Conservation (phyloP, 139 green algal species). For the Desmodesmus armatus region DNA sequence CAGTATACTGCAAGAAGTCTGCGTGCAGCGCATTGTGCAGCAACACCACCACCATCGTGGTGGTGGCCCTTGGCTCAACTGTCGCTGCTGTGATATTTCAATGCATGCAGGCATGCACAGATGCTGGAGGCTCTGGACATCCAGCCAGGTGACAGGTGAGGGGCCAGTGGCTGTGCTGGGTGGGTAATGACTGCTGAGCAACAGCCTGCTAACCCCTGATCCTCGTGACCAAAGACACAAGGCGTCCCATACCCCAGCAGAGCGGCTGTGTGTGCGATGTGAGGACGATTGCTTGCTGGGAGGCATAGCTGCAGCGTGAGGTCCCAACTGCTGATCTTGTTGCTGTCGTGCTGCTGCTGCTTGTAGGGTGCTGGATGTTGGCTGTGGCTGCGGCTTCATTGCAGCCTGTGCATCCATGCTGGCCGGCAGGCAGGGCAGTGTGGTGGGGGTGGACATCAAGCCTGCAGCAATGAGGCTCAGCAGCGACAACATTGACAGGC, state of each 20-base stretch:
- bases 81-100: no score
- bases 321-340: background rate
- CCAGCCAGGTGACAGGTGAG: conserved; percentile 41
- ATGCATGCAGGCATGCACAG: conserved; percentile 46
- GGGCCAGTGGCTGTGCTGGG: background rate
- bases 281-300: no score
- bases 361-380: conserved; percentile 43
- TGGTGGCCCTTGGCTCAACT: no score
- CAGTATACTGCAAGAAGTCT: no score
- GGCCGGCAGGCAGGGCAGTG: conserved; percentile 1
- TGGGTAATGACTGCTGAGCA: background rate
- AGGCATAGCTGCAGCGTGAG: no score
- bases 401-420: conserved; percentile 20
- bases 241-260: no score
- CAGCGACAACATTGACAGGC: conserved; percentile 1
- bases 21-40: no score
- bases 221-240: no score
- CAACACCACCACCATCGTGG: no score
- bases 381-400: conserved; percentile 36
- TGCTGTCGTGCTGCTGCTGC: background rate
- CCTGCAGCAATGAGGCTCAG: background rate
- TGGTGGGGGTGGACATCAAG: conserved; percentile 42
- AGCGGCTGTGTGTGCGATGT: no score
- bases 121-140: conserved; percentile 55
- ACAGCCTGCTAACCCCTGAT: background rate